These are phyloP conservation scores for Pleurotus salmoneostramineus DNA, from an alignment of 768 basidiomycete genomes.

Conservation along the genomic window DNA sequence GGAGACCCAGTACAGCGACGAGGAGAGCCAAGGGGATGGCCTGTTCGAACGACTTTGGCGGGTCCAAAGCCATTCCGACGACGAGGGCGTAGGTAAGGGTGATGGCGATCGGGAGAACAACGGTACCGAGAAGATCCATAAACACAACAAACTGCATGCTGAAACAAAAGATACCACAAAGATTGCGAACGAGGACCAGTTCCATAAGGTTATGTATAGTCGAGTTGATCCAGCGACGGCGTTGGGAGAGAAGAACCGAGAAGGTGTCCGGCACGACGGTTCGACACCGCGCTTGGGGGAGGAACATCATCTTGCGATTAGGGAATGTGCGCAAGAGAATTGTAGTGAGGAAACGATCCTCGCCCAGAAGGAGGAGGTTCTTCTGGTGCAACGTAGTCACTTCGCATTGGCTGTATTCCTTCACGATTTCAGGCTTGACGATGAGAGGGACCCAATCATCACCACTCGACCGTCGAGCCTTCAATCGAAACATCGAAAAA, in stretches of 20 bases:
- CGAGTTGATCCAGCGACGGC: slow-evolving; percentile 98
- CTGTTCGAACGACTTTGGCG: slow-evolving; percentile 83
- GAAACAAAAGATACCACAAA: slow-evolving; percentile 99
- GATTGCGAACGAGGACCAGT: slow-evolving; percentile 91
- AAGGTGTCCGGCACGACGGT: slow-evolving; percentile 98
- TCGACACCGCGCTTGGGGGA: slow-evolving; percentile 92
- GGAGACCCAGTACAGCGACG: slow-evolving; percentile 87
- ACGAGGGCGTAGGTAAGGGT: slow-evolving; percentile 85
- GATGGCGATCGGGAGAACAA: slow-evolving; percentile 94
- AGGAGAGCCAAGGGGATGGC: slow-evolving; percentile 93
- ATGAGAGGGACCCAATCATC: slow-evolving; percentile 98
- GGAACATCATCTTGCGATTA: slow-evolving; percentile 98
- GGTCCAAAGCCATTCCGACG: slow-evolving; percentile 72
- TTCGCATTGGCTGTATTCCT: slow-evolving; percentile 93
- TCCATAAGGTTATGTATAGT: slow-evolving; percentile 99
- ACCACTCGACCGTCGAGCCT: slow-evolving; percentile 81
- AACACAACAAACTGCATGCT: slow-evolving; percentile 99
- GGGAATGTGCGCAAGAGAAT: slow-evolving; percentile 96
- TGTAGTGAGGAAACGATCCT: slow-evolving; percentile 98
- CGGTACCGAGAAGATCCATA: slow-evolving; percentile 91
- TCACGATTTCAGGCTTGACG: slow-evolving; percentile 94
- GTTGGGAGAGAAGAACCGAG: slow-evolving; percentile 88
- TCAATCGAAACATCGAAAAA: slow-evolving; percentile 99
- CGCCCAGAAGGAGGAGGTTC: slow-evolving; percentile 92
- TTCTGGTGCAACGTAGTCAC: slow-evolving; percentile 97